Conservation (phyloP, 805 yeast species). For the Ogataea populi-albae region DNA sequence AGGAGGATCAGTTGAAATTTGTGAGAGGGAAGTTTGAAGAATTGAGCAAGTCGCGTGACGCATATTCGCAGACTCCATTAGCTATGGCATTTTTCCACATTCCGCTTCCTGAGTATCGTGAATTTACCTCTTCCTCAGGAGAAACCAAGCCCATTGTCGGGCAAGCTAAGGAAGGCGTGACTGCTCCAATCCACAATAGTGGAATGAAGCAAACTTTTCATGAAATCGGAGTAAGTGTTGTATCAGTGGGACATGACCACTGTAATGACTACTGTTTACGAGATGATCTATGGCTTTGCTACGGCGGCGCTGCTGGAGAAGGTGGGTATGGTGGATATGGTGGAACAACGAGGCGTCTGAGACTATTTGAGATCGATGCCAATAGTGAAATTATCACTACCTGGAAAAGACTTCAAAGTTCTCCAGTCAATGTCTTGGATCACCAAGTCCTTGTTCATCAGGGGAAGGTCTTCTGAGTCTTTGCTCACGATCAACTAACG, state of each 20-base stretch:
- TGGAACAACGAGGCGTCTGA: conserved; percentile 74
- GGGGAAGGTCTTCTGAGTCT: too few species aligned
- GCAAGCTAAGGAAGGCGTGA: conserved; percentile 61
- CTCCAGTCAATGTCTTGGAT: conserved; percentile 36
- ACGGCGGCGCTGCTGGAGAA: conserved; percentile 91
- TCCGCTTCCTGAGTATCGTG: conserved; percentile 81
- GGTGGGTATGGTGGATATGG: conserved; percentile 97
- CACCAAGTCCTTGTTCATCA: conserved; percentile 9
- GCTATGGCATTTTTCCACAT: conserved; percentile 94
- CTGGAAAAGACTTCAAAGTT: conserved; percentile 71
- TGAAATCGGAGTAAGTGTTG: conserved; percentile 68
- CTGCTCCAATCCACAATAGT: conserved; percentile 72
- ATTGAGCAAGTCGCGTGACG: conserved; percentile 7
- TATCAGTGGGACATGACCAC: conserved; percentile 92
- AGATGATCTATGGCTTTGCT: conserved; percentile 76
- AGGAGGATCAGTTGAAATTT: conserved; percentile 24
- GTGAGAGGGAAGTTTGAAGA: conserved; percentile 11
- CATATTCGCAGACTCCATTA: conserved; percentile 40
- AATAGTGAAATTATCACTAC: conserved; percentile 46
- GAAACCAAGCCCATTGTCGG: conserved; percentile 50
- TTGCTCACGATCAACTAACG: too few species aligned
- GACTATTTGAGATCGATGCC: conserved; percentile 67
- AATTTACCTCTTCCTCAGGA: conserved; percentile 31
- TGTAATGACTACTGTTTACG: conserved; percentile 85
- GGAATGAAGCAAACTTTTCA: conserved; percentile 60